Evolutionary conservation across 225 moss, liverwort and hornwort genomes (phyloP).

Genomic region (Pseudisothecium myosuroides): DNA sequence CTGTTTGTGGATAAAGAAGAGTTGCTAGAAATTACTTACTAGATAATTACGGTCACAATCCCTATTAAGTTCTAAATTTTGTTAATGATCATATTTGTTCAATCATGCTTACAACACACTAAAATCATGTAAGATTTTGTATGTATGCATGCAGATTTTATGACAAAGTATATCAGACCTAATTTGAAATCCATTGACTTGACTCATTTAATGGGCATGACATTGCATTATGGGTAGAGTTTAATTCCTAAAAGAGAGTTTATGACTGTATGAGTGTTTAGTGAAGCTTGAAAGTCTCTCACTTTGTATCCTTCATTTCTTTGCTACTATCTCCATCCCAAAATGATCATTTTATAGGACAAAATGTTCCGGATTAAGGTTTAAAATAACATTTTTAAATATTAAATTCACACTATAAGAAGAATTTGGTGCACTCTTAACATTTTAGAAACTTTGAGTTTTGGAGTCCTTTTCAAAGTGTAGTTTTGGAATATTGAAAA

Average conservation of each 20-base stretch:
- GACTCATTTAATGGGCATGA: neutral
- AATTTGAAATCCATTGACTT: neutral
- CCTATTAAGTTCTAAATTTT: neutral
- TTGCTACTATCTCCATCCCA: too few relatives aligned
- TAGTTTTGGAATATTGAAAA: too few relatives aligned
- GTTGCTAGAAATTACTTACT: neutral
- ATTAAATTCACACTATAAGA: too few relatives aligned
- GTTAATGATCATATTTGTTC: neutral
- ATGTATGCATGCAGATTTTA: neutral
- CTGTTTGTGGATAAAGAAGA: neutral
- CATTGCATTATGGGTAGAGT: neutral
- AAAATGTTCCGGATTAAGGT: too few relatives aligned
- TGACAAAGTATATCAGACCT: neutral
- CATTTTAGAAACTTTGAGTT: too few relatives aligned
- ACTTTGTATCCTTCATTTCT: too few relatives aligned
- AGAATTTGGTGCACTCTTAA: too few relatives aligned
- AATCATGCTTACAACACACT: neutral
- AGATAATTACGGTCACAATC: neutral
- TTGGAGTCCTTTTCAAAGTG: too few relatives aligned
- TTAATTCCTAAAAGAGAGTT: neutral
- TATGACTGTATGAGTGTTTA: too few relatives aligned
- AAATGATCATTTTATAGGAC: too few relatives aligned
- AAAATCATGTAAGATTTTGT: neutral
- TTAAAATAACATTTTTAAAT: too few relatives aligned
- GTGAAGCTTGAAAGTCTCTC: too few relatives aligned